phyloP scores from a whole-genome alignment of 75 land plant species.

The Adiantum capillusveneris region DNA sequence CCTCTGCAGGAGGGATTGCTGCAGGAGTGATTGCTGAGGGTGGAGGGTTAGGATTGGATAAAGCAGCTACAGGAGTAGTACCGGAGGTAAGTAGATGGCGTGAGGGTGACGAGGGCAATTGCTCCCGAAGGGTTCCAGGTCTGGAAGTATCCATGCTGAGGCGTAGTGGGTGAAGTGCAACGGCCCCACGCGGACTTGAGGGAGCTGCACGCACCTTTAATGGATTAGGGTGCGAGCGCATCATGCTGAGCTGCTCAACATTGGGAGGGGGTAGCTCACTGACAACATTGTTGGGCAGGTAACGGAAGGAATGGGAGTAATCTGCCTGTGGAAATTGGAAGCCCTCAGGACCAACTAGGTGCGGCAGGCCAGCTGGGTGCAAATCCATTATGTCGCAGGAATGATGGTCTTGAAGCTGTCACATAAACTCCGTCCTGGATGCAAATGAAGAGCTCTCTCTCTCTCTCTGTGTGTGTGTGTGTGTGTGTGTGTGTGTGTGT shows the following conservation, averaged over 20 bases:
- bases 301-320: neutral
- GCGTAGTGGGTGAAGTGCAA: neutral
- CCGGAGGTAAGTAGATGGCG: neutral
- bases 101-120: no score
- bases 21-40: no score
- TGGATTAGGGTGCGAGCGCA: neutral
- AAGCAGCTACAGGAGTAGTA: neutral
- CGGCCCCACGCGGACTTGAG: neutral
- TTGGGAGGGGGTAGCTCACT: neutral
- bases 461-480: no score
- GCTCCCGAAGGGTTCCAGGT: neutral
- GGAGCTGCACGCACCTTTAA: neutral
- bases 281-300: neutral
- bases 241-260: neutral
- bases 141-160: neutral
- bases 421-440: no score
- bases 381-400: no score
- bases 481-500: no score
- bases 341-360: neutral
- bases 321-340: neutral
- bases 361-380: neutral
- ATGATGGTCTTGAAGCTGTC: no score
- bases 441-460: no score
- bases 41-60: no score
- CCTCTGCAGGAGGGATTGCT: no score